Base-by-base conservation (phyloP, 2,329 filamentous ascomycete species). In the Dryadomyces sulphureus region DNA sequence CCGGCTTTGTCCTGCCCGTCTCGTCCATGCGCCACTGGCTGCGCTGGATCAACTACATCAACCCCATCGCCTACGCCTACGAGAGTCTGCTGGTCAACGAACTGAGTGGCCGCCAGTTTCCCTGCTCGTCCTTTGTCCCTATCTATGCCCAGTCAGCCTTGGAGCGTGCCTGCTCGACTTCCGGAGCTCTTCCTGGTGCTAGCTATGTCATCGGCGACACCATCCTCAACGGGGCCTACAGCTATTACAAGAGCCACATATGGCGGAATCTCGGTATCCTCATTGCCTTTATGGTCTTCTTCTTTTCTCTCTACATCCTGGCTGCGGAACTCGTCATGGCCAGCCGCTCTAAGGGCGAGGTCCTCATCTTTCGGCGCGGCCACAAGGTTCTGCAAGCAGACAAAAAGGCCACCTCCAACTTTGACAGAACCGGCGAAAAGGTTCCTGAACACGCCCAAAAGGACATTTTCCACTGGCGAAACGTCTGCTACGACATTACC, bases 41-140 rank as follows among this genome's bases (percentile, higher is more conserved):
- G 54, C 72, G 79, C 49, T 94, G 87, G 87, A 76, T 93, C 50
- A 83, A 82, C 58, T 90, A 85, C 58, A 66, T 92, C 35, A 79
- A 93, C 50, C 84, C 85, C 2, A 72, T 93, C 11, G 77, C 76
- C 1, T 93, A 93, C 52, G 77, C 78, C 0, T 94, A 93, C 56
- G 86, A 93, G 60, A 68, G 78, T 0, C 69, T 93, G 22, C 81
- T 90, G 72, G 73, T 84, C 52, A 93, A 93, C 62, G 88, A 94
- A 60, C 94, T 94, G 57, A 64, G 78, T 54, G 64, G 67, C 49
- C 75, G 80, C 14, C 51, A 75, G 0, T 92, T 81, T 58, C 41
- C 34, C 16, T 36, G 34, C 34, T 4, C 17, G 3, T 36, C 34
- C 11, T 36, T 36, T 36, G 34, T 36, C 4, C 34, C 34, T 2